Evolutionary conservation across 805 yeast genomes (phyloP), one percentile per base, ranked within the genome.

Genomic region (Saccharomycopsis sp.): DNA sequence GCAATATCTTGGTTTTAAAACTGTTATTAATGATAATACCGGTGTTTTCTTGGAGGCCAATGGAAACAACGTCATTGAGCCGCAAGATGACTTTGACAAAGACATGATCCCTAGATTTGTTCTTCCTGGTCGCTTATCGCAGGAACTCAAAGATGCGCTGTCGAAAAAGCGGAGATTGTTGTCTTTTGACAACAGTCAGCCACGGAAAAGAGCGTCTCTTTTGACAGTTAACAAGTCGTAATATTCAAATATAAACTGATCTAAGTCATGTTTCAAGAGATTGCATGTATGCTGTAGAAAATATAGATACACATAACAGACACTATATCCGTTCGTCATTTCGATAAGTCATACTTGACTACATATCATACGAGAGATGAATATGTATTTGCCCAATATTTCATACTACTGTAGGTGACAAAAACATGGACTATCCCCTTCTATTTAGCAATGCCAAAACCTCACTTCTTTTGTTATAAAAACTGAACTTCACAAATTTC

Each of bases 11-110:
- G 79, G 83, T 1, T 87, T 81, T 65, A 70, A 68, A 50, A 79
- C 86, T 2, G 67, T 72, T 14, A 73, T 86, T 24, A 73, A 75
- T 55, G 91, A 86, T 63, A 70, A 79, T 0, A 83, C 90, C 0
- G 91, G 91, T 1, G 68, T 85, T 20, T 85, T 79, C 70, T 77
- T 79, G 55, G 78, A 76, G 14, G 15, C 3, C 24, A 21, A 15
- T 9, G 46, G 14, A 21, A 34, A 24, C 37, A 53, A 24, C 47
- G 44, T 18, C 8, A 58, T 60, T 24, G 62, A 57, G 47, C 20
- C 40, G n/a, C 62, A 60, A 24, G 60, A 57, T 47, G 60, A 57
- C 15, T 51, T 16, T 41, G 60, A 60, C 53, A 23, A 52, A 4
- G 51, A 18, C 12, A 34, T 57, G 15, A 50, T 57, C 29, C 60